A percentile compares a stretch with the other conserved stretches of the same genome.
Conservation (phyloP, 225 moss, liverwort and hornwort genomes). For the Rhytidiadelphus loreus region DNA sequence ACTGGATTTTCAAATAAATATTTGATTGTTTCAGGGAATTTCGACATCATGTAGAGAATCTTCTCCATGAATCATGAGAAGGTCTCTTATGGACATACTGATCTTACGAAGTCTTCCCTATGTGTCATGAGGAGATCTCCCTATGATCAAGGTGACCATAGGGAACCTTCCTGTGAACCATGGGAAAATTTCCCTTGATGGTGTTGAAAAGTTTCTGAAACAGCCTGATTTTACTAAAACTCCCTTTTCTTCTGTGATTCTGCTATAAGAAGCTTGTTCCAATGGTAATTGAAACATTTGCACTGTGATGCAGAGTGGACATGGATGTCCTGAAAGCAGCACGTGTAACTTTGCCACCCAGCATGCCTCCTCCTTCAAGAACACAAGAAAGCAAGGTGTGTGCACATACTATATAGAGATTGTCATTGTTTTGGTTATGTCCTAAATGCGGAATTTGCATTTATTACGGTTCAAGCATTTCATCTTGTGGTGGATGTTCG, state of each 20-base stretch:
- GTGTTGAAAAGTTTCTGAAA: neutral
- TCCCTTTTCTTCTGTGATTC: neutral
- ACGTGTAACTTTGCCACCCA: neutral
- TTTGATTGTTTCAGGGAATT: neutral
- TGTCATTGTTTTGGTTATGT: neutral
- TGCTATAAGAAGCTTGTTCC: neutral
- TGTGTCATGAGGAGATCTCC: neutral
- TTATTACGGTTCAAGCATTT: neutral
- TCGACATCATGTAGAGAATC: neutral
- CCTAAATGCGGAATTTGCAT: neutral
- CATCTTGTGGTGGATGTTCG: neutral
- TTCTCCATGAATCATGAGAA: neutral
- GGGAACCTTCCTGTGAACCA: neutral
- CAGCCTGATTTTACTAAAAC: neutral
- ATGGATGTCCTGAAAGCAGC: slow-evolving; percentile 17
- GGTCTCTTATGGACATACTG: neutral
- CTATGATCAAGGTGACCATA: neutral
- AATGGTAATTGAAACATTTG: neutral
- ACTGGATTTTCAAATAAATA: neutral
- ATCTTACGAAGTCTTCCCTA: neutral
- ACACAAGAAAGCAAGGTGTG: slow-evolving; percentile 22
- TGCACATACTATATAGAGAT: neutral
- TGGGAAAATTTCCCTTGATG: neutral
- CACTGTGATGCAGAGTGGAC: slow-evolving; percentile 25
- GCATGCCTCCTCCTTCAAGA: neutral